Evolutionary conservation across 2,329 filamentous ascomycete genomes (phyloP).

Genomic region (Aureobasidium sp.): DNA sequence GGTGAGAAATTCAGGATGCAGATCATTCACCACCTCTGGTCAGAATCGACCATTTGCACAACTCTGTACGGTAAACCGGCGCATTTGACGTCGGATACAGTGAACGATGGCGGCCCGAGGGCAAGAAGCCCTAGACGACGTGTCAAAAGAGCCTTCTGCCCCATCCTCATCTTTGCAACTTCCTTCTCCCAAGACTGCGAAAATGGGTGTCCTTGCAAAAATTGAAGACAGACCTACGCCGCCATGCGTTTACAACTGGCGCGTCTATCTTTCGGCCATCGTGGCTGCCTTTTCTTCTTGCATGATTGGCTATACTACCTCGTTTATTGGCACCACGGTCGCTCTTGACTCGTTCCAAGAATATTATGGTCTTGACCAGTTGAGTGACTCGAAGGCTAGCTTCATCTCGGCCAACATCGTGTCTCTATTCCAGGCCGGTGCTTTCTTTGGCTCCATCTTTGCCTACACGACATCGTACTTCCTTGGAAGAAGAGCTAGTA

Average conservation of each 20-base stretch:
- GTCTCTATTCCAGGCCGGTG: slow-evolving; percentile 73
- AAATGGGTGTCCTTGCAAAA: slow-evolving; percentile 31
- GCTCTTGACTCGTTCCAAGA: slow-evolving; percentile 60
- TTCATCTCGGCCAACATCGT: slow-evolving; percentile 69
- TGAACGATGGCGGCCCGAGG: not conserved
- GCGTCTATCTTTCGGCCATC: slow-evolving; percentile 48
- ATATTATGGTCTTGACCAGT: slow-evolving; percentile 58
- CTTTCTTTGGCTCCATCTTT: slow-evolving; percentile 69
- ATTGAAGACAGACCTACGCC: slow-evolving; percentile 47
- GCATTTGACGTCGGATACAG: not conserved
- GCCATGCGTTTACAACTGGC: slow-evolving; percentile 54
- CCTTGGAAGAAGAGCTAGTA: slow-evolving; percentile 59
- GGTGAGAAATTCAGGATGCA: not conserved
- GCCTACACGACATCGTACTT: slow-evolving; percentile 62
- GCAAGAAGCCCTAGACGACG: too few relatives aligned
- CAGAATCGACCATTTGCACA: not conserved
- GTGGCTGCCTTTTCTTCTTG: slow-evolving; percentile 52
- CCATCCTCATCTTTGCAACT: not conserved
- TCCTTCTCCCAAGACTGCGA: slow-evolving; percentile 14
- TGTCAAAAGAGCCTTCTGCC: not conserved
- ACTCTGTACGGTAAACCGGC: not conserved
- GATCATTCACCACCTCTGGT: not conserved
- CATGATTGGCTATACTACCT: slow-evolving; percentile 60
- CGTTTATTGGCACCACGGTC: slow-evolving; percentile 73
- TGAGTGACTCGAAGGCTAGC: slow-evolving; percentile 44